phyloP scores from a whole-genome alignment of 768 basidiomycete genomes.

The Strobilomyces confusus region DNA sequence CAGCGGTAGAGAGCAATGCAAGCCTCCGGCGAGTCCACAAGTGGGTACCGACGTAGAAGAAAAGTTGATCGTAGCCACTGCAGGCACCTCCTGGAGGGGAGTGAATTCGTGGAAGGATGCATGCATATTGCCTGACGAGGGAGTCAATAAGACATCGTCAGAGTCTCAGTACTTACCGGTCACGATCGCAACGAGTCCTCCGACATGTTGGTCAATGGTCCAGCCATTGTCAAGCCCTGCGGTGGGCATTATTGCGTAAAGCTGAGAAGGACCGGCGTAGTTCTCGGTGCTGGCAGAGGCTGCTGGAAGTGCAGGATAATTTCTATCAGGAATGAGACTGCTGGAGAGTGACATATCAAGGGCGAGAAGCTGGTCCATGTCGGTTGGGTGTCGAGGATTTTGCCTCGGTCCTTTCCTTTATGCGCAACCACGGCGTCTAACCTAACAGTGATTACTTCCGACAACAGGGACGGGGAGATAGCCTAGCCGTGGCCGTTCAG shows the following conservation, averaged over 20 bases:
- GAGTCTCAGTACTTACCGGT: neutral
- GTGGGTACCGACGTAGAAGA: neutral
- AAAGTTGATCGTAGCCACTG: neutral
- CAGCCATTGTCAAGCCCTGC: neutral
- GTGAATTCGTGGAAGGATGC: neutral
- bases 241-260: neutral
- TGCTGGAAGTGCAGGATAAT: no score
- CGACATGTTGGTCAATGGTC: neutral
- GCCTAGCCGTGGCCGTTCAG: no score
- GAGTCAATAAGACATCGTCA: neutral
- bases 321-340: no score
- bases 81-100: neutral
- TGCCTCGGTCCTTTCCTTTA: neutral
- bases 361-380: no score
- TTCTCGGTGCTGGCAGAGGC: neutral
- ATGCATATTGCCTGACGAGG: neutral
- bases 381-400: no score
- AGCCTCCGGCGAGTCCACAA: conserved; percentile 7
- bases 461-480: no score
- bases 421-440: neutral
- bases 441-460: no score
- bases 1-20: conserved; percentile 3
- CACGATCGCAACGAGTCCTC: neutral
- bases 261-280: neutral
- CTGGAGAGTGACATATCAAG: no score